phyloP scores from a whole-genome alignment of 164 flowering plant species.

The Piper longum region DNA sequence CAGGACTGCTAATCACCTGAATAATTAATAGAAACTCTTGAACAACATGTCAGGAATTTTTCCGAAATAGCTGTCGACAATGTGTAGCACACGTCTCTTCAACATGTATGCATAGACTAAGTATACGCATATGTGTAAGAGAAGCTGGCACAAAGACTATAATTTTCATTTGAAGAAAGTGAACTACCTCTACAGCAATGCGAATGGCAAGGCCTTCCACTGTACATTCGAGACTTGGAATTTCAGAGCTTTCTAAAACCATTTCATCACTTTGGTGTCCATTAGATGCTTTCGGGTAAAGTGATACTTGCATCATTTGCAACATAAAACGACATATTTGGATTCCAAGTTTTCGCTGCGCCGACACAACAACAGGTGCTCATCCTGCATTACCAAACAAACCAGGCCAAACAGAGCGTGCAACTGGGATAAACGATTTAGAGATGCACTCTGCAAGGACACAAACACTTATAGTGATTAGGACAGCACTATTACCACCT shows the following conservation, averaged over 20 bases:
- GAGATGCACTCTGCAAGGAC: slow-evolving; percentile 54
- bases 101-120: neutral
- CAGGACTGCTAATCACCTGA: slow-evolving; percentile 41
- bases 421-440: slow-evolving; percentile 66
- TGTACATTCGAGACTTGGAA: slow-evolving; percentile 31
- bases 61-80: neutral
- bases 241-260: slow-evolving; percentile 17
- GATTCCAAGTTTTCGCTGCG: slow-evolving; percentile 66
- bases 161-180: neutral
- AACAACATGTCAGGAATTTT: neutral
- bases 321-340: slow-evolving; percentile 93
- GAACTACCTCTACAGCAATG: slow-evolving; percentile 65
- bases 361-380: slow-evolving; percentile 45
- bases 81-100: neutral
- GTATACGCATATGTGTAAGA: neutral
- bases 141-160: neutral
- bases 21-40: neutral
- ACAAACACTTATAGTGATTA: slow-evolving; percentile 6
- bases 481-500: no score
- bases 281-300: slow-evolving; percentile 32
- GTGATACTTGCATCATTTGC: slow-evolving; percentile 88
- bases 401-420: slow-evolving; percentile 94
- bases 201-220: slow-evolving; percentile 93
- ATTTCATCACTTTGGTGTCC: slow-evolving; percentile 16
- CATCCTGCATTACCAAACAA: slow-evolving; percentile 56